Conservation (phyloP, 2,329 filamentous ascomycete species). For the Cordyceps javanica region DNA sequence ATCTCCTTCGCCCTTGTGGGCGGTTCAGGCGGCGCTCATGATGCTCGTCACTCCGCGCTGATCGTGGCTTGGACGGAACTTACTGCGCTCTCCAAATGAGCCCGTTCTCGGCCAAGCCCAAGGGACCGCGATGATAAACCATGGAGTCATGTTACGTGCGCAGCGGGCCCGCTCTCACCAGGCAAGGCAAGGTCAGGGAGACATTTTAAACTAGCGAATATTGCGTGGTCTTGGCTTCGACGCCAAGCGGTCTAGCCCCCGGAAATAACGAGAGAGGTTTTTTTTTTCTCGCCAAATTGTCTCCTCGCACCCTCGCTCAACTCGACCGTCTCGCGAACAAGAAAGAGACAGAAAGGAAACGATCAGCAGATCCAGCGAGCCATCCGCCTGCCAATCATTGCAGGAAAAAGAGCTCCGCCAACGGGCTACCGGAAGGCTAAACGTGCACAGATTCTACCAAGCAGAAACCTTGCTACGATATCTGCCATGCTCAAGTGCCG, state of each 20-base stretch:
- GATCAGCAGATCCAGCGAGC: not conserved
- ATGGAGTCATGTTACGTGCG: not conserved
- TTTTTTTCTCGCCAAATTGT: not conserved
- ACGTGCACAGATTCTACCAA: not conserved
- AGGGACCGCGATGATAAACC: not conserved
- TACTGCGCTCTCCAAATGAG: not conserved
- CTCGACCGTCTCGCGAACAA: not conserved
- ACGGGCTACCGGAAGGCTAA: not conserved
- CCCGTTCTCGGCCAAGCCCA: not conserved
- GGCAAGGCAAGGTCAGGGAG: not conserved
- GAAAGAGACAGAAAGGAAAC: not conserved
- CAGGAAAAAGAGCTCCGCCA: not conserved
- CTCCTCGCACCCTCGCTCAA: not conserved
- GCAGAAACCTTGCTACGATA: not conserved
- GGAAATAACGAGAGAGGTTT: not conserved
- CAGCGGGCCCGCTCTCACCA: not conserved
- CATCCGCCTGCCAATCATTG: not conserved
- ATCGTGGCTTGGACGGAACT: not conserved
- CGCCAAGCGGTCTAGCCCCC: not conserved
- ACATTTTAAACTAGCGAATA: not conserved
- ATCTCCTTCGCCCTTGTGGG: not conserved
- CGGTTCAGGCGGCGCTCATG: not conserved
- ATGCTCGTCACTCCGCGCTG: not conserved
- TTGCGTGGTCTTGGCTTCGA: not conserved
- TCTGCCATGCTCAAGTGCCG: not conserved